Base-by-base conservation (phyloP, 208 protist genomes). In the Strigomonas galati region DNA sequence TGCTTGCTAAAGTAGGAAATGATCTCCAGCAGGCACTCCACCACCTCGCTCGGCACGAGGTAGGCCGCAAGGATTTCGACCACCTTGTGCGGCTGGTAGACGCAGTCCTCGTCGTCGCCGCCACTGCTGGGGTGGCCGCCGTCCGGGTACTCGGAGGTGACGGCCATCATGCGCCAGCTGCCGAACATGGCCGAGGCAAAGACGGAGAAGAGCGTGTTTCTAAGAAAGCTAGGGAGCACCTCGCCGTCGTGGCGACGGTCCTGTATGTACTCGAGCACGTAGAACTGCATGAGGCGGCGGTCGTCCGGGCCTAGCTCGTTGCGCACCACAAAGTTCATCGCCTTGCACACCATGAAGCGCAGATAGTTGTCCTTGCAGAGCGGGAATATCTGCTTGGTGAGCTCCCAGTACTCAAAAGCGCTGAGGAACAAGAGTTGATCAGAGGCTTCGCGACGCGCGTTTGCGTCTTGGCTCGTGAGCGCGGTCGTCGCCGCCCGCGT, bases 301-400 rank as follows among this genome's bases (percentile, higher is more conserved):
- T 95, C 87, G 37, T 88, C 74, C 26, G 90, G 85, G 2, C 87
- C 90, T 17, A 95, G 61, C 63, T 95, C 90, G 69, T 95, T 95
- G 62, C 71, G 85, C 64, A 95, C 90, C 27, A 95, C 79, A 58
- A 93, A 95, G 31, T 81, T 74, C 40, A 92, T 84, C 21, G 83
- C 87, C 71, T 95, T 95, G 26, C 72, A 72, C 21, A 88, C 69
- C n/a, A 95, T 77, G 61, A 93, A 95, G 21, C 81, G 90, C 44
- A 93, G 67, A 46, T 91, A 90, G 49, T 92, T 91, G 58, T 77
- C 87, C 49, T 68, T 53, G 15, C 56, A 73, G 5, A 57, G 61
- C 17, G 81, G 81, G 10, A 95, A 69, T 24, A 95, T 62, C 12
- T 31, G 26, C 43, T 89, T 87, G 14, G 86, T 72, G 35, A 61